Conservation (phyloP, 2,329 filamentous ascomycete species). For the Paecilomyces variotii region DNA sequence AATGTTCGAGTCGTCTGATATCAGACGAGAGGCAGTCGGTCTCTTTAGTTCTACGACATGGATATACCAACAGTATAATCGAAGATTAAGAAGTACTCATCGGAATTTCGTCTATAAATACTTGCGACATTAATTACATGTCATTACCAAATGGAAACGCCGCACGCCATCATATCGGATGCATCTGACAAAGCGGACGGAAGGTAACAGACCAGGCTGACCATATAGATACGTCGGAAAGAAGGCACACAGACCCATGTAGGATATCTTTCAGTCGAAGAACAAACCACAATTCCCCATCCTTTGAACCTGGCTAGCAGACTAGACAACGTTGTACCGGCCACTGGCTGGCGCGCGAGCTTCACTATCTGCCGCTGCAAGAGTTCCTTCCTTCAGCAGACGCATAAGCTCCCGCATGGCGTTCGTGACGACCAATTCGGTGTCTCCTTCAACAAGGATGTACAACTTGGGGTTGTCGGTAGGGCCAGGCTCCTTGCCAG, state of each 20-base stretch:
- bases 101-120: neutral
- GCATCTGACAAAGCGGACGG: neutral
- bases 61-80: neutral
- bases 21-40: too few species aligned
- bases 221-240: neutral
- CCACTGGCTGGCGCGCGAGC: constrained; percentile 69
- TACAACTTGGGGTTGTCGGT: constrained; percentile 87
- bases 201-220: neutral
- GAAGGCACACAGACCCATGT: neutral
- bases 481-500: constrained; percentile 69
- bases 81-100: neutral
- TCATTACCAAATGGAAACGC: neutral
- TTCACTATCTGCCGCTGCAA: constrained; percentile 82
- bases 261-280: neutral
- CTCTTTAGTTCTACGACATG: neutral
- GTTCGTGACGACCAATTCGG: constrained; percentile 81
- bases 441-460: constrained; percentile 95
- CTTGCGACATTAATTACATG: neutral
- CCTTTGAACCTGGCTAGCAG: neutral
- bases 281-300: neutral
- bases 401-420: constrained; percentile 87
- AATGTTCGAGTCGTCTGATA: too few species aligned
- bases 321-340: constrained; percentile 74
- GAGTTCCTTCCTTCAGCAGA: constrained; percentile 79
- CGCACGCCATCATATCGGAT: neutral